Evolutionary conservation across 2,329 filamentous ascomycete species (phyloP).

Genomic region (Neofusicoccum laricinum): DNA sequence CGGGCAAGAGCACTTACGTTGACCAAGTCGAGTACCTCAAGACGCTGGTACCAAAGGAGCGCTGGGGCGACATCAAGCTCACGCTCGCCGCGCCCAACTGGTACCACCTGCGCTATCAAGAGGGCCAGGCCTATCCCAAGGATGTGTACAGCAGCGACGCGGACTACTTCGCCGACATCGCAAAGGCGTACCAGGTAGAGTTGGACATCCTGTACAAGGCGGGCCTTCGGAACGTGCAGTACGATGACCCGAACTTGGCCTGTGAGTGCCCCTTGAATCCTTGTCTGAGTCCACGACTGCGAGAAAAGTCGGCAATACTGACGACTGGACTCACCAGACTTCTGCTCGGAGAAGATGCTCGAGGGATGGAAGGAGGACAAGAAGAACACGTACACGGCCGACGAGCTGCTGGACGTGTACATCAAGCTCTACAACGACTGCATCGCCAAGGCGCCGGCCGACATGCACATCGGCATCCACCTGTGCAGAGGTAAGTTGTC

Average conservation of each 20-base stretch:
- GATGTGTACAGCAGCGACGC: conserved; percentile 41
- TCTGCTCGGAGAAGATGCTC: conserved; percentile 34
- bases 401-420: conserved; percentile 69
- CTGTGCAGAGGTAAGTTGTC: conserved; percentile 51
- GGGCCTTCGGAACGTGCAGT: conserved; percentile 42
- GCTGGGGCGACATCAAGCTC: conserved; percentile 63
- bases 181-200: conserved; percentile 42
- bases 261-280: conserved; percentile 22
- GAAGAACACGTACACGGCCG: conserved; percentile 63
- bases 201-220: conserved; percentile 44
- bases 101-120: conserved; percentile 63
- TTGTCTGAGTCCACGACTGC: too few relatives aligned
- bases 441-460: conserved; percentile 58
- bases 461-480: conserved; percentile 73
- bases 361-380: conserved; percentile 51
- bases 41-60: conserved; percentile 54
- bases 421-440: conserved; percentile 72
- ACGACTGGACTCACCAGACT: conserved; percentile 20
- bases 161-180: conserved; percentile 43
- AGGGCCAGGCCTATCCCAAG: conserved; percentile 43
- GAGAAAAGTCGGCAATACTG: not conserved
- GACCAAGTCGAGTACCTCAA: conserved; percentile 59
- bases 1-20: conserved; percentile 51
- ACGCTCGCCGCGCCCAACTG: conserved; percentile 64
- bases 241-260: conserved; percentile 45